These are phyloP conservation scores for Themeda triandra DNA, from an alignment of 176 grass and related monocot species.

Conservation along the genomic window DNA sequence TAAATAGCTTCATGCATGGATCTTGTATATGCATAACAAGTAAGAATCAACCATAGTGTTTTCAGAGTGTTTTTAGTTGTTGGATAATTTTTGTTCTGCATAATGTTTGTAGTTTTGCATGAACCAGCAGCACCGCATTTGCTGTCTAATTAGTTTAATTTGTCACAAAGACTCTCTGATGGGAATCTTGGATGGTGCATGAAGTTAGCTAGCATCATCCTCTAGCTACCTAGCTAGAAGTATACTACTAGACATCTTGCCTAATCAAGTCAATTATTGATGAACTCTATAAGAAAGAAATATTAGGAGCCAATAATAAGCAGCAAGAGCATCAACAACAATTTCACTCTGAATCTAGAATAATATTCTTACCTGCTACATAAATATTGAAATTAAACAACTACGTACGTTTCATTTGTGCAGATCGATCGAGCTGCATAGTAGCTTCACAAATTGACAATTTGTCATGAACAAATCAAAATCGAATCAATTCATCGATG, in stretches of 20 bases:
- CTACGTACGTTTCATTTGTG: neutral
- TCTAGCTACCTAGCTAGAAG: neutral
- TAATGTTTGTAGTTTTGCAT: too few species aligned
- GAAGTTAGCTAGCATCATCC: neutral
- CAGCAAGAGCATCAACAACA: neutral
- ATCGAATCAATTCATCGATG: neutral
- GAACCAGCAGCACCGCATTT: neutral
- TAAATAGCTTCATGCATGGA: neutral
- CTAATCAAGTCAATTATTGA: neutral
- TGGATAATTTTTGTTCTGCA: neutral
- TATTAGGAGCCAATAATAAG: neutral
- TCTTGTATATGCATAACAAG: neutral
- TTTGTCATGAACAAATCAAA: neutral
- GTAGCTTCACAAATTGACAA: neutral
- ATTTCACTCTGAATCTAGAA: constrained; percentile 2
- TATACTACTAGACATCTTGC: neutral
- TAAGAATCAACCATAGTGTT: neutral
- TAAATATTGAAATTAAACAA: neutral
- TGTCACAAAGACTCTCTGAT: neutral
- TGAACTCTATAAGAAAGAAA: neutral
- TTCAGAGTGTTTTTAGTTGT: neutral
- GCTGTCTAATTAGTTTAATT: neutral
- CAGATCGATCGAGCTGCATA: neutral
- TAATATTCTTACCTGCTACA: constrained; percentile 5
- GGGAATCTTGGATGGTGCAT: neutral